Evolutionary conservation across 495 filamentous ascomycete species (phyloP).

Genomic region (Parathielavia appendiculata): DNA sequence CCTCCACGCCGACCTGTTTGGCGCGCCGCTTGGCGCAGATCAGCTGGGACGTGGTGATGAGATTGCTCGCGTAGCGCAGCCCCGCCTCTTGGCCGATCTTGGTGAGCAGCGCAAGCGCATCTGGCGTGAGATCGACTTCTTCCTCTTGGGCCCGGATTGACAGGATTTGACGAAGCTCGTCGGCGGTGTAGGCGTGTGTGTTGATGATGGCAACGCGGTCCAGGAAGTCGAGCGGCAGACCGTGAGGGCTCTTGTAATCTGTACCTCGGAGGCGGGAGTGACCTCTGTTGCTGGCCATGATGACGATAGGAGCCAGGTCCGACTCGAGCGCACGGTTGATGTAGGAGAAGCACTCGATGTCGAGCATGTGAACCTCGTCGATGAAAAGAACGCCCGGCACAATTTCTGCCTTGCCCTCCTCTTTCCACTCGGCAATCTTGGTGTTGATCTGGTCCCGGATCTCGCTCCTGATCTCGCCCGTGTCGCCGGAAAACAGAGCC

Average conservation of each 20-base stretch:
- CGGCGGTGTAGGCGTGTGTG: conserved; percentile 78
- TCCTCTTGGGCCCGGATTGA: conserved; percentile 90
- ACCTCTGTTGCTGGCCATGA: conserved; percentile 98
- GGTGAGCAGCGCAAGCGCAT: conserved; percentile 85
- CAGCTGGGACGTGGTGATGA: conserved; percentile 88
- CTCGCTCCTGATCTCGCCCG: conserved; percentile 95
- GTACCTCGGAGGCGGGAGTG: conserved; percentile 90
- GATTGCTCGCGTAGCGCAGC: conserved; percentile 86
- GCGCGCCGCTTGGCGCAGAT: conserved; percentile 71
- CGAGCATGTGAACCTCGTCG: conserved; percentile 99
- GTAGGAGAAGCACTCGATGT: conserved; percentile 98
- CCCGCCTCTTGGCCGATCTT: conserved; percentile 94
- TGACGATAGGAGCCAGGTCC: conserved; percentile 92
- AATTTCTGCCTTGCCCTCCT: conserved; percentile 97
- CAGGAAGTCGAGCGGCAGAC: conserved; percentile 90
- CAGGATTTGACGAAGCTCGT: conserved; percentile 88
- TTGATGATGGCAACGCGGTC: conserved; percentile 95
- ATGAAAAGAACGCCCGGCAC: conserved; percentile 97
- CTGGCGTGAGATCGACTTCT: conserved; percentile 82
- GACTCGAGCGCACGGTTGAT: conserved; percentile 95
- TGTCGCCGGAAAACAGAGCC: conserved; percentile 94
- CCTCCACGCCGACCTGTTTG: conserved; percentile 72
- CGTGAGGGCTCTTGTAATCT: conserved; percentile 84
- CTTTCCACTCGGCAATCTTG: conserved; percentile 97
- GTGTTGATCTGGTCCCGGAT: conserved; percentile 98